Base-by-base conservation (phyloP, 768 basidiomycete genomes). In the Botryobasidium botryosum region DNA sequence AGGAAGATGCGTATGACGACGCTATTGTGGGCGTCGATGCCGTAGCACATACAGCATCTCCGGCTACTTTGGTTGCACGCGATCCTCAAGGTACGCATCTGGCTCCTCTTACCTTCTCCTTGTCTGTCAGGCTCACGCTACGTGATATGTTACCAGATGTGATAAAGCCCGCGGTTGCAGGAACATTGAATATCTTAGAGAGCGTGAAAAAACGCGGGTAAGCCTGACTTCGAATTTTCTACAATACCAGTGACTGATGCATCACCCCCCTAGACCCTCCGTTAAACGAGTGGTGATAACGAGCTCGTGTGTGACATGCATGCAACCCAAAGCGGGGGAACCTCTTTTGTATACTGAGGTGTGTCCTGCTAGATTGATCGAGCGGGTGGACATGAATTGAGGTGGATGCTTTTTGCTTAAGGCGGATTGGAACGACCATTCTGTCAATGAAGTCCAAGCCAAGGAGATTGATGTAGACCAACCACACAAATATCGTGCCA, bases 1-100 rank as follows among this genome's bases (percentile, higher is more conserved):
- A 50, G 49, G 45, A 50, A 25, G 55, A 55, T 20, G 79, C 77
- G 1, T 90, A 85, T 50, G 81, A 87, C 56, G 74, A 82, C 41
- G 82, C 76, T 0, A 78, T 86, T 47, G 71, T 75, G 56, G 81
- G 70, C 1, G 74, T 86, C 6, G 75, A 82, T 47, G 84, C 69
- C 0, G 71, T 88, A 40, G 68, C 64, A 29, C 82, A 83, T 53
- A 73, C 67, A 3, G 79, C 79, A 0, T 80, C 79, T 1, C 79
- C 80, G 60, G 57, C 59, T 50, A 53, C 54, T 45, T 50, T 52
- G 45, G 48, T 46, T 10, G 52, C 51, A 2, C 24, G 50, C 5
- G 48, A 54, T 31, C 54, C 56, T 15, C 28, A 47, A 41, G 46
- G 46, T 42, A 24, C 20, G 8, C 20, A 12, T 15, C n/a, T 7